Percentiles rank a stretch among this genome's conserved stretches.
phyloP scores from a whole-genome alignment of 2,329 filamentous ascomycete genomes.

The Sarocladium kiliense region DNA sequence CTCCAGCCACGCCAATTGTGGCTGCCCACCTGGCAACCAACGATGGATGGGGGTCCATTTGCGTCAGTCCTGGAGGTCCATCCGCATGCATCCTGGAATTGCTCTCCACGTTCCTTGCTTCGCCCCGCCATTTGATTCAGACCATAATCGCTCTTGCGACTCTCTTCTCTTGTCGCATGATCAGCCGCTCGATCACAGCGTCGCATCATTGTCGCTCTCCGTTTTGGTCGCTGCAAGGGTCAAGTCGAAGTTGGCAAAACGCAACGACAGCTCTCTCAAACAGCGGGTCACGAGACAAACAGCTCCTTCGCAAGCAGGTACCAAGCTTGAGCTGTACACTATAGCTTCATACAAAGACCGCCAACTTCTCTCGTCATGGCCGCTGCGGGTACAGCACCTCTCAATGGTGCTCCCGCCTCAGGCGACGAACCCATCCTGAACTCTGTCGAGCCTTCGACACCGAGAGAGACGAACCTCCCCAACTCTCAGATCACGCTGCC shows the following conservation, averaged over 20 bases:
- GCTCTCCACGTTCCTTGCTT: constrained; percentile 3
- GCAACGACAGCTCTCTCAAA: no score
- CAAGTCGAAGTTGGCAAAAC: no score
- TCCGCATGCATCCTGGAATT: constrained; percentile 3
- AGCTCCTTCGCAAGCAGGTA: neutral
- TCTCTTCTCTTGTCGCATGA: neutral
- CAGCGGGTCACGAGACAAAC: no score
- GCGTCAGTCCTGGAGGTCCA: constrained; percentile 2
- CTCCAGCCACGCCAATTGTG: constrained; percentile 5
- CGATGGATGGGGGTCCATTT: neutral
- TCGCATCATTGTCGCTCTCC: no score
- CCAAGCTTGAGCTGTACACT: neutral
- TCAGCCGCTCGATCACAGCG: no score
- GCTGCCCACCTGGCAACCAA: neutral
- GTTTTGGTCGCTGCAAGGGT: no score
- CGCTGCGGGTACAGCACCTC: neutral
- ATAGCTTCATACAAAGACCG: neutral
- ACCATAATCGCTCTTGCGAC: neutral
- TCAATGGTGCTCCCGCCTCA: constrained; percentile 1
- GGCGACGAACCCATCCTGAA: constrained; percentile 24
- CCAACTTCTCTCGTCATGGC: neutral
- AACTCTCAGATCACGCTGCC: constrained; percentile 50
- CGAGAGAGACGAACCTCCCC: constrained; percentile 22
- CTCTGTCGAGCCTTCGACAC: constrained; percentile 26
- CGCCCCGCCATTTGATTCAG: constrained; percentile 4